Conservation (phyloP, 1,139 yeast genomes). For the Hanseniaspora uvarum region DNA sequence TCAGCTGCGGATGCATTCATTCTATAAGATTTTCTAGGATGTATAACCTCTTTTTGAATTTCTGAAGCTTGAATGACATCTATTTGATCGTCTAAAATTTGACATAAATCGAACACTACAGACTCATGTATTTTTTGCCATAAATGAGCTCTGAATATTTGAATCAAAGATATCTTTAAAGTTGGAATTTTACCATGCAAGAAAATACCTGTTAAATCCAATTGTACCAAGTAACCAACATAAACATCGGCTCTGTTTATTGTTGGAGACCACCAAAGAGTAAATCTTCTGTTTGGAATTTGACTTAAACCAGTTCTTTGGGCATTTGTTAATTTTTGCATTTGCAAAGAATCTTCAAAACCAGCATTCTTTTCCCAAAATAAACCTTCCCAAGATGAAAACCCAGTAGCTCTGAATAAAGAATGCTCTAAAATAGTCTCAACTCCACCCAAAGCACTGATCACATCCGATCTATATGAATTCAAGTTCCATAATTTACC, state of each 20-base stretch:
- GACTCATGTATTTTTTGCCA: slow-evolving; percentile 99
- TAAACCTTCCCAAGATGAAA: slow-evolving; percentile 96
- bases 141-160: slow-evolving; percentile 91
- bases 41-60: slow-evolving; percentile 86
- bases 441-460: slow-evolving; percentile 94
- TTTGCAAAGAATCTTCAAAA: slow-evolving; percentile 89
- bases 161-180: slow-evolving; percentile 84
- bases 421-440: slow-evolving; percentile 95
- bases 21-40: slow-evolving; percentile 92
- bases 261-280: slow-evolving; percentile 99
- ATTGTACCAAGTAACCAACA: slow-evolving; percentile 92
- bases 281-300: slow-evolving; percentile 93
- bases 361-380: slow-evolving; percentile 98
- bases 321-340: slow-evolving; percentile 90
- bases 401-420: slow-evolving; percentile 90
- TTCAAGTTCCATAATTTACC: slow-evolving; percentile 92
- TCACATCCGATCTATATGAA: slow-evolving; percentile 88
- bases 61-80: slow-evolving; percentile 73
- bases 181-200: slow-evolving; percentile 98
- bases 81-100: slow-evolving; percentile 78
- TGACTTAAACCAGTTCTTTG: slow-evolving; percentile 96
- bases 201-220: slow-evolving; percentile 92
- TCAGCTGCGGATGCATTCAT: slow-evolving; percentile 97
- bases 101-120: slow-evolving; percentile 85
- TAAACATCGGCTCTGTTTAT: slow-evolving; percentile 96